phyloP scores from a whole-genome alignment of 176 grass and related monocot genomes.

The Lolium multiflorum region DNA sequence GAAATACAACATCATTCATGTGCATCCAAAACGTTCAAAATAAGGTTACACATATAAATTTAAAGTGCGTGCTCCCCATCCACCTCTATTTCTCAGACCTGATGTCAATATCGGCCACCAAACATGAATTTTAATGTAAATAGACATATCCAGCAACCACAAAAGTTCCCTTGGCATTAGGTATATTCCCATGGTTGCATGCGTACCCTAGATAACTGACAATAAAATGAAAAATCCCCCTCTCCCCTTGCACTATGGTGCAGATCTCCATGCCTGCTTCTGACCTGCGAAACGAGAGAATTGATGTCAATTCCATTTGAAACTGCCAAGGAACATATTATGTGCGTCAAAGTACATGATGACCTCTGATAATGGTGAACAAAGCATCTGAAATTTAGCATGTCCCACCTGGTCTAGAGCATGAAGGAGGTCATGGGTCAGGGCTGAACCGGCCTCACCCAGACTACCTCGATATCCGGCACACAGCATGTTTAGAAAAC shows the following conservation, averaged over 20 bases:
- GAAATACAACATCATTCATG: too few species aligned
- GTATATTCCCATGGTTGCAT: constrained; percentile 32
- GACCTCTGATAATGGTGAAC: constrained; percentile 83
- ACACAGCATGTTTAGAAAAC: too few species aligned
- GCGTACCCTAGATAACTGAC: constrained; percentile 86
- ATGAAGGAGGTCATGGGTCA: too few species aligned
- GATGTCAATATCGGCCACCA: too few species aligned
- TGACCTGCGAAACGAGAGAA: not conserved
- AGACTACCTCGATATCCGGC: too few species aligned
- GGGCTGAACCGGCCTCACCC: too few species aligned
- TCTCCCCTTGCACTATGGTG: constrained; percentile 67
- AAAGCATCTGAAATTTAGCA: constrained; percentile 66
- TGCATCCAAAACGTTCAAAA: too few species aligned
- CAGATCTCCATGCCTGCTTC: constrained; percentile 71
- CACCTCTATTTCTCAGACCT: too few species aligned
- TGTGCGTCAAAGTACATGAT: not conserved
- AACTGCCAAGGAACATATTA: not conserved
- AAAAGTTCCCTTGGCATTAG: not conserved
- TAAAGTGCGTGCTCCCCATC: too few species aligned
- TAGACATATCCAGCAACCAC: not conserved
- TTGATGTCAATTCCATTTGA: not conserved
- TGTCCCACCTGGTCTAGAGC: constrained; percentile 20
- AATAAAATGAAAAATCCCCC: constrained; percentile 70
- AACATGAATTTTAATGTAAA: too few species aligned
- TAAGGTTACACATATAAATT: too few species aligned